Base-by-base conservation (phyloP, 1,139 yeast genomes). In the Arxiozyma bovina region DNA sequence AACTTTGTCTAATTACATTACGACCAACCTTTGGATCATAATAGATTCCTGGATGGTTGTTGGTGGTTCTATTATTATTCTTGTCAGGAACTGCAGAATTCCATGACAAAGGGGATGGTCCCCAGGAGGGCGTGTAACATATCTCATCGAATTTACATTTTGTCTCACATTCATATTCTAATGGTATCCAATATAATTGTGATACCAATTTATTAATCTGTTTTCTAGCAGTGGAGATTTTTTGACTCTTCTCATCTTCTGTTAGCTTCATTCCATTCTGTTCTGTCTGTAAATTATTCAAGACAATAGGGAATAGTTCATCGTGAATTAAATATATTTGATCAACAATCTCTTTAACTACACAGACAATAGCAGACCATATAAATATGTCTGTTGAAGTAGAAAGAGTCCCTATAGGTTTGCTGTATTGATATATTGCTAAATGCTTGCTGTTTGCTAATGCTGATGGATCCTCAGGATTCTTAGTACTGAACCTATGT, bases 111-210 rank as follows among this genome's bases (percentile, higher is more conserved):
- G 82, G 81, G 0, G 77, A 69, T 0, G 85, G 84, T 0, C 84
- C 84, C 84, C 84, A 80, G 0, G 81, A 74, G 0, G 84, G 84
- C 5, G 78, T 73, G 53, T 72, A 78, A 61, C 85, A 81, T 1
- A 78, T 60, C 57, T 78, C 79, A 58, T 76, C 74, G 63, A 69
- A 64, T 0, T 59, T 69, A 63, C 85, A 80, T 11, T 62, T 62
- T 5, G 61, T 55, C 0, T 71, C 59, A 62, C 84, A 80, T 43
- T 69, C 61, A 55, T 74, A 74, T 57, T 73, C 74, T 0, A 71
- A 62, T 0, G 77, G 56, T 4, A 61, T 57, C 84, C 84, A 80
- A 46, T 71, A 64, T 43, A 78, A 60, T 0, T 55, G 53, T 4
- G 61, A 53, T 4, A 74, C 52, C 1, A 73, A 54, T 0, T 45